Conservation (phyloP, 2,329 filamentous ascomycete genomes). For the Botrytis squamosa region DNA sequence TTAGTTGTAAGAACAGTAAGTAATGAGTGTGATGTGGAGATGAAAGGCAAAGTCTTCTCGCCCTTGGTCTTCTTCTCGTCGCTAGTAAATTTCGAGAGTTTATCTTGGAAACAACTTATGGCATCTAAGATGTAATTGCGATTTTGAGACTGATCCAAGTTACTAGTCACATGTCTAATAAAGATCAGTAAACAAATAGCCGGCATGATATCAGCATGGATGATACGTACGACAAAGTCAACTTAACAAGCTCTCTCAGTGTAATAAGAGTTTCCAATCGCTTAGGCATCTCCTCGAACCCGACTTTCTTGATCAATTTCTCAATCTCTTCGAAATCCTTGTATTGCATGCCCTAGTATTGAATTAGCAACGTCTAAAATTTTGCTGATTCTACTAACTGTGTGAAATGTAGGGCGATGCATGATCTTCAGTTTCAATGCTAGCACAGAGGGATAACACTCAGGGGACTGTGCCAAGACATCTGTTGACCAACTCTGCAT, state of each 20-base stretch:
- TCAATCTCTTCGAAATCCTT: slow-evolving; percentile 41
- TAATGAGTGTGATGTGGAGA: slow-evolving; percentile 30
- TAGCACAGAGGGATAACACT: slow-evolving; percentile 40
- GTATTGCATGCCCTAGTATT: slow-evolving; percentile 40
- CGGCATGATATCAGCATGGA: background rate
- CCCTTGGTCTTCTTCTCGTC: slow-evolving; percentile 29
- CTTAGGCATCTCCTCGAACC: slow-evolving; percentile 18
- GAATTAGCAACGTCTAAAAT: background rate
- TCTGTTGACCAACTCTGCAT: slow-evolving; percentile 39
- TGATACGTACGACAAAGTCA: slow-evolving; percentile 32
- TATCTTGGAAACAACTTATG: slow-evolving; percentile 32
- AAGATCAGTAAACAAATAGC: slow-evolving; percentile 17
- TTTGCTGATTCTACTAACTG: slow-evolving; percentile 26
- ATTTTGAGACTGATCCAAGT: slow-evolving; percentile 35
- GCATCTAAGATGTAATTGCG: slow-evolving; percentile 31
- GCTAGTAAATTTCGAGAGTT: slow-evolving; percentile 23
- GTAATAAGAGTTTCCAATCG: slow-evolving; percentile 1
- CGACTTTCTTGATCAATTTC: slow-evolving; percentile 22
- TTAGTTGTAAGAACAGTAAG: slow-evolving; percentile 28
- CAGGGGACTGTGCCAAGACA: slow-evolving; percentile 17
- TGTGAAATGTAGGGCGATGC: slow-evolving; percentile 51
- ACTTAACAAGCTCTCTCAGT: slow-evolving; percentile 30
- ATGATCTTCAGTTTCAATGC: slow-evolving; percentile 51
- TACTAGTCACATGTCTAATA: slow-evolving; percentile 31
- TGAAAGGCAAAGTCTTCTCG: slow-evolving; percentile 28